Percentiles rank a stretch among this genome's conserved stretches.
phyloP scores from a whole-genome alignment of 2,329 filamentous ascomycete species.

The Akanthomyces dipterigenus region DNA sequence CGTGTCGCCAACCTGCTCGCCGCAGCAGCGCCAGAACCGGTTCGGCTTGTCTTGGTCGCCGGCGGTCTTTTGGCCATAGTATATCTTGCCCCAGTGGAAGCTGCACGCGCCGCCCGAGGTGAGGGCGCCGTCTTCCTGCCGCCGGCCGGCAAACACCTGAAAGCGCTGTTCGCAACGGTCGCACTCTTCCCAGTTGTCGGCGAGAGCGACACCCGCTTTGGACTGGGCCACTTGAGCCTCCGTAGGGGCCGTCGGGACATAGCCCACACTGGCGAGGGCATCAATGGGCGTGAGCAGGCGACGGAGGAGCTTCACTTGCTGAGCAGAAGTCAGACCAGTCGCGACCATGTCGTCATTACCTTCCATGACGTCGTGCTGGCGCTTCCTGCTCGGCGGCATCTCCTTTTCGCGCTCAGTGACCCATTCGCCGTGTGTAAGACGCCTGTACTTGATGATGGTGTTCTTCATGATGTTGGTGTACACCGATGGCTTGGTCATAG shows the following conservation, averaged over 20 bases:
- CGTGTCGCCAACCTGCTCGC: conserved; percentile 63
- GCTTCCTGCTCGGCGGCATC: conserved; percentile 29
- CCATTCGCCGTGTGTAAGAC: conserved; percentile 69
- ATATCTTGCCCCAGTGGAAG: conserved; percentile 71
- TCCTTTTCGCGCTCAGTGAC: conserved; percentile 47
- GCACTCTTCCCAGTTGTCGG: conserved; percentile 78
- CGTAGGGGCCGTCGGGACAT: conserved; percentile 63
- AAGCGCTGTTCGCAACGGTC: conserved; percentile 83
- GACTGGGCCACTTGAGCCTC: conserved; percentile 60
- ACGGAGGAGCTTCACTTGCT: conserved; percentile 62
- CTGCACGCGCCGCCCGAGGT: conserved; percentile 71
- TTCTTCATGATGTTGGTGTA: conserved; percentile 84
- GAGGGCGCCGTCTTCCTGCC: conserved; percentile 68
- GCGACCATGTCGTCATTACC: conserved; percentile 47
- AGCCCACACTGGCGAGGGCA: conserved; percentile 62
- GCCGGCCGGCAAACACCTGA: conserved; percentile 82
- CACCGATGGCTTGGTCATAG: conserved; percentile 58
- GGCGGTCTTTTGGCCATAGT: conserved; percentile 49
- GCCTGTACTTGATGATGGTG: conserved; percentile 66
- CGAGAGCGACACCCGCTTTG: conserved; percentile 55
- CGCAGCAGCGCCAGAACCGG: conserved; percentile 74
- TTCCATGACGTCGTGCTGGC: conserved; percentile 24
- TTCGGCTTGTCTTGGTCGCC: conserved; percentile 52
- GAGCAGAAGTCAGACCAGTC: conserved; percentile 59
- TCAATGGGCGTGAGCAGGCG: conserved; percentile 58